These are phyloP conservation scores for Penicillium odoratum DNA, from an alignment of 495 filamentous ascomycete genomes.

Conservation along the genomic window DNA sequence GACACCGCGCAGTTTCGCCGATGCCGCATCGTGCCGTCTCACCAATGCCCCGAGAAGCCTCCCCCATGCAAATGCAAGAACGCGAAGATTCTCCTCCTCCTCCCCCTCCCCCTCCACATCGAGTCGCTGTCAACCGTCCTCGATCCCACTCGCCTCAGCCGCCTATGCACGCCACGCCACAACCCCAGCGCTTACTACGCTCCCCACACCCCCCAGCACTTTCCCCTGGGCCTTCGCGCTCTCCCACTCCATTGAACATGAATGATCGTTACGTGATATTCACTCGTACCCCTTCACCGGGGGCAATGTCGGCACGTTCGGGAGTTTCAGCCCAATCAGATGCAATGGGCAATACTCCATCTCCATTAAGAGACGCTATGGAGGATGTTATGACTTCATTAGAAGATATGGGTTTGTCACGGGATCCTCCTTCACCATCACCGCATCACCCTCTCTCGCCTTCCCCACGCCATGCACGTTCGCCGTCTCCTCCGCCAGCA, in stretches of 20 bases:
- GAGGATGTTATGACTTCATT: constrained; percentile 97
- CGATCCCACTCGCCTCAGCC: constrained; percentile 16
- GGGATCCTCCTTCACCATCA: constrained; percentile 45
- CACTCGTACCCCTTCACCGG: constrained; percentile 60
- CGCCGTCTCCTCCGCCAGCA: constrained; percentile 50
- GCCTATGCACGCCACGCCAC: constrained; percentile 8
- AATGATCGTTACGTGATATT: constrained; percentile 49
- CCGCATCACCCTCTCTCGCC: constrained; percentile 44
- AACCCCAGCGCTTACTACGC: constrained; percentile 8
- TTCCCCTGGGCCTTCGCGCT: constrained; percentile 24
- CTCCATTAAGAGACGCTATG: constrained; percentile 90
- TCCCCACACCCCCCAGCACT: constrained; percentile 22
- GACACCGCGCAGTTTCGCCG: neutral
- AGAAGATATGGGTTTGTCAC: constrained; percentile 76
- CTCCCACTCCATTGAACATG: constrained; percentile 47
- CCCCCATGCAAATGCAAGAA: constrained; percentile 28
- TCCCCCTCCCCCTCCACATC: constrained; percentile 43
- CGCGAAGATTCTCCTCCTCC: constrained; percentile 49
- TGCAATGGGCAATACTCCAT: constrained; percentile 74
- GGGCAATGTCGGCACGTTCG: constrained; percentile 54
- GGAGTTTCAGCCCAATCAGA: constrained; percentile 33
- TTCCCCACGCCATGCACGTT: constrained; percentile 35
- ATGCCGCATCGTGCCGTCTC: neutral
- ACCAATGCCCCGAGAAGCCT: constrained; percentile 15
- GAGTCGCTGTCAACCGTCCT: constrained; percentile 32